A percentile compares a stretch with the other conserved stretches of the same genome.
These are phyloP conservation scores for Strigomonas culicis DNA, from an alignment of 208 protist genomes.

Conservation along the genomic window DNA sequence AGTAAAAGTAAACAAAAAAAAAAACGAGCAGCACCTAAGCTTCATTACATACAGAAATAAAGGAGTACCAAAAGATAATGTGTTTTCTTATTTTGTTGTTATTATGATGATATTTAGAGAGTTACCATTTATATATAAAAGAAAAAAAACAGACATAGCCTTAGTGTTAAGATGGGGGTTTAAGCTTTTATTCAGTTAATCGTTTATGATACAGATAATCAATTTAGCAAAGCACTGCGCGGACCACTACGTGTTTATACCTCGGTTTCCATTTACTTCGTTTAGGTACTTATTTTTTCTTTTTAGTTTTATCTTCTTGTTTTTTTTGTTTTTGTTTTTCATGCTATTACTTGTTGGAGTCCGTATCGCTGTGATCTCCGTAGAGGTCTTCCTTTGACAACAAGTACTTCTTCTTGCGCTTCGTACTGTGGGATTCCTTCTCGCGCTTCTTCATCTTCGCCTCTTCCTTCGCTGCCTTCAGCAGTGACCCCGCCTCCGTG, in stretches of 20 bases:
- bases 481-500: constrained; percentile 18
- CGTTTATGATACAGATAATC: too few relatives aligned
- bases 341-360: not conserved
- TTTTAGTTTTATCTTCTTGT: not conserved
- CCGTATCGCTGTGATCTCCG: constrained; percentile 19
- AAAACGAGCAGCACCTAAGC: not conserved
- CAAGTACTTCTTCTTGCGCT: constrained; percentile 83
- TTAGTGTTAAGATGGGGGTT: not conserved
- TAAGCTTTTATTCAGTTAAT: not conserved
- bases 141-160: not conserved
- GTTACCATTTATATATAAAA: not conserved
- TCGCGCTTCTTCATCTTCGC: constrained; percentile 26
- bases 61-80: not conserved
- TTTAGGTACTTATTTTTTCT: not conserved
- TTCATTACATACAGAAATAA: not conserved
- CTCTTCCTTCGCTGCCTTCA: constrained; percentile 20
- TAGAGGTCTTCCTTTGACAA: constrained; percentile 78
- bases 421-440: constrained; percentile 59
- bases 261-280: not conserved
- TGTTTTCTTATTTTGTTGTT: not conserved
- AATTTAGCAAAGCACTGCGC: not conserved
- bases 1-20: constrained; percentile 4
- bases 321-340: not conserved
- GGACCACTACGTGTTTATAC: not conserved
- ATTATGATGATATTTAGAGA: not conserved